Evolutionary conservation across 129 eudicot genomes (phyloP).

Genomic region (Lactuca sativa): DNA sequence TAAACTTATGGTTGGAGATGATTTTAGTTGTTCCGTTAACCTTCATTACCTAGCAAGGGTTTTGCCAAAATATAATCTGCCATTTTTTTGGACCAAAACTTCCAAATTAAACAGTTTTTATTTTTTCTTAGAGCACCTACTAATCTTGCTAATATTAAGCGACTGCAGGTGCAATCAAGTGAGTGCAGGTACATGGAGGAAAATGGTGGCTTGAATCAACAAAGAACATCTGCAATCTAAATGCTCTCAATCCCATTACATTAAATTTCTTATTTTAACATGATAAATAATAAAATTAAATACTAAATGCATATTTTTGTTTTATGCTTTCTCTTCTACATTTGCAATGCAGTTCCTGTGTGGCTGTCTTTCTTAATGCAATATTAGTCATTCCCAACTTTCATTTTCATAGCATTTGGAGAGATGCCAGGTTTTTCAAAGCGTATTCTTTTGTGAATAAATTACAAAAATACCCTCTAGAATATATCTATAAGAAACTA

Average conservation of each 20-base stretch:
- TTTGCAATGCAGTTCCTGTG: constrained; percentile 98
- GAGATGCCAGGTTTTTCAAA: constrained; percentile 83
- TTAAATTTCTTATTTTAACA: not conserved
- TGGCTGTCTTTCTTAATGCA: constrained; percentile 96
- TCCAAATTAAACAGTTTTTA: not conserved
- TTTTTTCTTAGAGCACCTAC: not conserved
- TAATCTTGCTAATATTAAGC: constrained; percentile 30
- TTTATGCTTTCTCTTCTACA: constrained; percentile 41
- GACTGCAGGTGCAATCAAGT: constrained; percentile 41
- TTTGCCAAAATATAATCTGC: constrained; percentile 4
- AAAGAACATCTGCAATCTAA: constrained; percentile 69
- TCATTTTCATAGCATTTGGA: constrained; percentile 98
- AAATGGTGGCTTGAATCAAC: constrained; percentile 98
- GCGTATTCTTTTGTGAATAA: not conserved
- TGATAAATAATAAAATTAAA: not conserved
- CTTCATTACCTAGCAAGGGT: not conserved
- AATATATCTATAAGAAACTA: too few species aligned
- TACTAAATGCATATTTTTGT: not conserved
- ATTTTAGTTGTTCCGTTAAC: not conserved
- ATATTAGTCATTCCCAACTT: constrained; percentile 91
- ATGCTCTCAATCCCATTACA: not conserved
- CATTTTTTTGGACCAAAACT: constrained; percentile 26
- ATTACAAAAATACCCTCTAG: not conserved
- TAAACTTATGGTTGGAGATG: too few species aligned
- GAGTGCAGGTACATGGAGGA: constrained; percentile 57